Evolutionary conservation across 2,329 filamentous ascomycete genomes (phyloP).

Genomic region (Alternaria metachromatica): DNA sequence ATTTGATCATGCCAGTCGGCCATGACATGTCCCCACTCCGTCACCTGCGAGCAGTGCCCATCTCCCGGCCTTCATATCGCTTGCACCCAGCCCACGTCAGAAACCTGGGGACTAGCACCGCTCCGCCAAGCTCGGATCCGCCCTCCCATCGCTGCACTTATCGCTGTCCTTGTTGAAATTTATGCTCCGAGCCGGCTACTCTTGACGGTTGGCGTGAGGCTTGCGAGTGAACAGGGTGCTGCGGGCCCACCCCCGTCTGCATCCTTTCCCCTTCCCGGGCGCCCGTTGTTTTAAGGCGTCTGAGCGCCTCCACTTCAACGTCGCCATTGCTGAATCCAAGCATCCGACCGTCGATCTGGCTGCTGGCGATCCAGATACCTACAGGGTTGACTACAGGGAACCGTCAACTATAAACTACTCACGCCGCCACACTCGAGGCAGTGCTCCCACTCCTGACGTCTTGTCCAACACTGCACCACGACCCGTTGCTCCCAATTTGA

Average conservation of each 20-base stretch:
- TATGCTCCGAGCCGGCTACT: conserved; percentile 39
- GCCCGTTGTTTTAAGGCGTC: conserved; percentile 39
- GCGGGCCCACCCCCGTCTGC: conserved; percentile 37
- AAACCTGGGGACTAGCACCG: conserved; percentile 29
- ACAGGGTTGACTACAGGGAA: conserved; percentile 41
- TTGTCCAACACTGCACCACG: conserved; percentile 48
- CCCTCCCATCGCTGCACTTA: conserved; percentile 28
- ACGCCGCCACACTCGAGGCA: conserved; percentile 48
- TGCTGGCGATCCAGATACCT: conserved; percentile 50
- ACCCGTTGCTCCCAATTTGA: conserved; percentile 45
- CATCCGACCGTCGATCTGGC: conserved; percentile 44
- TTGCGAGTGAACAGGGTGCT: conserved; percentile 36
- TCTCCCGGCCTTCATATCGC: conserved; percentile 25
- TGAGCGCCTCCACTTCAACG: conserved; percentile 45
- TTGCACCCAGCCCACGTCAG: conserved; percentile 24
- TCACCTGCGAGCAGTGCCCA: conserved; percentile 18
- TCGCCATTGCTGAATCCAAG: conserved; percentile 45
- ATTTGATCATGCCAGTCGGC: conserved; percentile 8
- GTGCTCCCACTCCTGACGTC: conserved; percentile 49
- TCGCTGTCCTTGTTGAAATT: conserved; percentile 31
- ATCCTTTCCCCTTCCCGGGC: conserved; percentile 38
- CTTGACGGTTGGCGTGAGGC: conserved; percentile 40
- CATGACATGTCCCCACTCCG: conserved; percentile 22
- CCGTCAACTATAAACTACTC: conserved; percentile 47
- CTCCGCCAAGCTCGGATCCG: conserved; percentile 39